A percentile compares a stretch with the other conserved stretches of the same genome.
Conservation (phyloP, 176 grass and related monocot species). For the Cymbopogon citratus region DNA sequence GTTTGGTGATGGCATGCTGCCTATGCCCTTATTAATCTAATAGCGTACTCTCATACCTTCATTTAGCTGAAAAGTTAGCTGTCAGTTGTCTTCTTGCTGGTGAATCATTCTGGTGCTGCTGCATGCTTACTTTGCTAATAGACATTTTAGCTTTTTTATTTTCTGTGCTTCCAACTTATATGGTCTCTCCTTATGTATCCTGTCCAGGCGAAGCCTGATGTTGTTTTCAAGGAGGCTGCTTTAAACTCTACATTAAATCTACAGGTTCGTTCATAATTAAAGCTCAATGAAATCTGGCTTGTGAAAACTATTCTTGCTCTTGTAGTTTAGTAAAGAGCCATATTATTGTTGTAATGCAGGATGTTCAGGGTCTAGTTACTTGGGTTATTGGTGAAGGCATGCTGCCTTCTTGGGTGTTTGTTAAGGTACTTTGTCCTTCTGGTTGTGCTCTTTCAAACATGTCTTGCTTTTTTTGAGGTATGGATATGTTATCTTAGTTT, state of each 20-base stretch:
- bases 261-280: conserved; percentile 43
- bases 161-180: not conserved
- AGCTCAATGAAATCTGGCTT: not conserved
- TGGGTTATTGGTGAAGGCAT: conserved; percentile 89
- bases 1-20: not conserved
- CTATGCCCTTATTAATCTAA: not conserved
- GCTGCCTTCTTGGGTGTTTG: conserved; percentile 84
- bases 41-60: not conserved
- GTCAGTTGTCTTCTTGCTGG: not conserved
- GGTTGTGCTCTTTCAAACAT: conserved; percentile 6
- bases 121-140: not conserved
- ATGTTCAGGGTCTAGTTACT: conserved; percentile 74
- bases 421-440: conserved; percentile 57
- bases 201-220: conserved; percentile 70
- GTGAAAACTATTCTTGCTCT: not conserved
- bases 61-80: not conserved
- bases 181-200: not conserved
- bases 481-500: not conserved
- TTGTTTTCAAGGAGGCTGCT: conserved; percentile 58
- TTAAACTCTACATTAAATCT: conserved; percentile 62
- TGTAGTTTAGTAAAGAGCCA: not conserved
- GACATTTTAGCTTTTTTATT: not conserved
- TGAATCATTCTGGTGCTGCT: not conserved
- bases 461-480: not conserved
- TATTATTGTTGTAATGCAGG: conserved; percentile 51